Conservation (phyloP, 768 basidiomycete species). For the Tricholoma hemisulphureum region DNA sequence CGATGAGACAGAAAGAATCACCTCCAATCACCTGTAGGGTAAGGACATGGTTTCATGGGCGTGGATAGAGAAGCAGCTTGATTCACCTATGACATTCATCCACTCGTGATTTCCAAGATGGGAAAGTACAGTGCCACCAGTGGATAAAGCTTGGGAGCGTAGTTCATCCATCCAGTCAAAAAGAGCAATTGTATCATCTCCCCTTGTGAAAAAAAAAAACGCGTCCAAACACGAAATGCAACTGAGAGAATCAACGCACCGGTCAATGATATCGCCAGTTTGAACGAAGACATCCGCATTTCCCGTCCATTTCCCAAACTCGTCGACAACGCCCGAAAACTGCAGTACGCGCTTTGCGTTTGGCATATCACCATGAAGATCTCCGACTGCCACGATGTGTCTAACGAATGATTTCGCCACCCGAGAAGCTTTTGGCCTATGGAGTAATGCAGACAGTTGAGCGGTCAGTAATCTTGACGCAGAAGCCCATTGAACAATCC, state of each 20-base stretch:
- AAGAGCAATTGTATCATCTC: conserved; percentile 79
- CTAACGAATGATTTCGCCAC: conserved; percentile 33
- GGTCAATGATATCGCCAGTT: conserved; percentile 93
- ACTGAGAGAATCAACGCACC: conserved; percentile 43
- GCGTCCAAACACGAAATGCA: neutral
- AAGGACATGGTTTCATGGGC: no score
- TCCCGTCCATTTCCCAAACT: conserved; percentile 75
- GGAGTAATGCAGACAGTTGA: neutral
- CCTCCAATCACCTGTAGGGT: conserved; percentile 87
- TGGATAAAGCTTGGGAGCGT: conserved; percentile 65
- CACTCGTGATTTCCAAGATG: conserved; percentile 95
- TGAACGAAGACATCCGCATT: conserved; percentile 86
- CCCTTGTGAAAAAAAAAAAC: conserved; percentile 53
- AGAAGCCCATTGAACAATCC: neutral
- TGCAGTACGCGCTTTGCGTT: conserved; percentile 82
- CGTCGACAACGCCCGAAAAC: conserved; percentile 76
- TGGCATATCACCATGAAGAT: conserved; percentile 84
- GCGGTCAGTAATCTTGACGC: neutral
- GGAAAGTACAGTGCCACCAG: conserved; percentile 72
- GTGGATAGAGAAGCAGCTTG: conserved; percentile 7
- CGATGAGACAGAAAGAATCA: conserved; percentile 28
- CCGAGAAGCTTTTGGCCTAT: neutral
- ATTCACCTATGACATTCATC: conserved; percentile 90
- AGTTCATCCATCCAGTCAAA: conserved; percentile 84
- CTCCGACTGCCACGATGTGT: conserved; percentile 85